A percentile compares a stretch with the other conserved stretches of the same genome.
Conservation (phyloP, 345 rosid genomes). For the Sisymbrium irio region DNA sequence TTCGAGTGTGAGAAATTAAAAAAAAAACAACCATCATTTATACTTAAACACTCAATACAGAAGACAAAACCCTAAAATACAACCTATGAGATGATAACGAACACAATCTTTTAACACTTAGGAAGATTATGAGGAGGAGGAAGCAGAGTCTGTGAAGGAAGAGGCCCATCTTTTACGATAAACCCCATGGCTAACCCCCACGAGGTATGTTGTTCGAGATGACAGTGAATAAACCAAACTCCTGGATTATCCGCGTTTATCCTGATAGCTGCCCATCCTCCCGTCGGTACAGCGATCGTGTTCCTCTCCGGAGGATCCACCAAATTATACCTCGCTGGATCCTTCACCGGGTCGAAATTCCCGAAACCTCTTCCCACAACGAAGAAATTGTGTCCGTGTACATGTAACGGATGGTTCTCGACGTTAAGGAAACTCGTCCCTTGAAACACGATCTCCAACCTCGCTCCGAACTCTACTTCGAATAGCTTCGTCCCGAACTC, state of each 20-base stretch:
- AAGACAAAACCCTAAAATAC: slow-evolving; percentile 11
- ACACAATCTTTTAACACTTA: slow-evolving; percentile 33
- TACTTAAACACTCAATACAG: not conserved
- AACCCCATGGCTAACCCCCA: slow-evolving; percentile 73
- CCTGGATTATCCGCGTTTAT: slow-evolving; percentile 71
- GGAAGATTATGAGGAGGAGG: slow-evolving; percentile 66
- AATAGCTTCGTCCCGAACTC: slow-evolving; percentile 44
- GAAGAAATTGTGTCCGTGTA: slow-evolving; percentile 73
- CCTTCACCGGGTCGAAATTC: slow-evolving; percentile 44
- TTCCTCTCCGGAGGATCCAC: slow-evolving; percentile 69
- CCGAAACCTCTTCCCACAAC: slow-evolving; percentile 67
- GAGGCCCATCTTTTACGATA: slow-evolving; percentile 46
- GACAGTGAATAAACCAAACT: slow-evolving; percentile 80
- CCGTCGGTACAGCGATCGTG: slow-evolving; percentile 60
- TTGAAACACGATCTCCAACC: slow-evolving; percentile 60
- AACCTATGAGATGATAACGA: not conserved
- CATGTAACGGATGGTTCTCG: slow-evolving; percentile 69
- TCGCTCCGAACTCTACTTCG: slow-evolving; percentile 43
- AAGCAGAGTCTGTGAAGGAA: slow-evolving; percentile 36
- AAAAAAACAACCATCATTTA: not conserved
- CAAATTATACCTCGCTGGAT: slow-evolving; percentile 50
- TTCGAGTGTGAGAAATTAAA: no score
- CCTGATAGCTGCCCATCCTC: slow-evolving; percentile 74
- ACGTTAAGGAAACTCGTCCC: slow-evolving; percentile 50
- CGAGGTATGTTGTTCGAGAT: slow-evolving; percentile 53